Evolutionary conservation across 768 basidiomycete genomes (phyloP).

Genomic region (Phaffia australis): DNA sequence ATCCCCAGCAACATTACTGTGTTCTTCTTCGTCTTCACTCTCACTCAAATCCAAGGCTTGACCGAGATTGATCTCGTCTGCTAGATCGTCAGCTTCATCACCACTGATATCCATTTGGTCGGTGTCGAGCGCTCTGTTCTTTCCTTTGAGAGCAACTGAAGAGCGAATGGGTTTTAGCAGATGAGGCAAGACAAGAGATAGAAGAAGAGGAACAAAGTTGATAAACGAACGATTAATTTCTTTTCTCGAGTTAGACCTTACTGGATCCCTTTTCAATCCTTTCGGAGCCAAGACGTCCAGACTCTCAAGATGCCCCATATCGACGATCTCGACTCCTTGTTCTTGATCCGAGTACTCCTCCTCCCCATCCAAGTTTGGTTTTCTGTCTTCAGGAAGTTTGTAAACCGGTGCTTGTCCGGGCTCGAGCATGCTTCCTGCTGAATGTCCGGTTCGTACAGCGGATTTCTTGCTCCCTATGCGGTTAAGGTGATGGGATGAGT

Average conservation of each 20-base stretch:
- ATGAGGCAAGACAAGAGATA: not conserved
- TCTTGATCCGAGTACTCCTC: conserved; percentile 26
- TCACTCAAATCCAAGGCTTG: conserved; percentile 22
- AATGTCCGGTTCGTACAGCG: conserved; percentile 15
- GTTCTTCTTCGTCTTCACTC: conserved; percentile 17
- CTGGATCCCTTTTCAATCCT: conserved; percentile 11
- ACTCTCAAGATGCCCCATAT: conserved; percentile 22
- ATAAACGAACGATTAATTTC: no score
- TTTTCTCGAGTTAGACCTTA: not conserved
- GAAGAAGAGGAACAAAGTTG: not conserved
- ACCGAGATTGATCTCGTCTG: conserved; percentile 9
- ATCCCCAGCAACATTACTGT: conserved; percentile 21
- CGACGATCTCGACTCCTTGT: conserved; percentile 24
- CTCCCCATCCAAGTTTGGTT: conserved; percentile 12
- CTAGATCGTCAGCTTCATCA: not conserved
- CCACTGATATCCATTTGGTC: no score
- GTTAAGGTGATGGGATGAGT: not conserved
- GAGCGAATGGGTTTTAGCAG: no score
- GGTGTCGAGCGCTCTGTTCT: no score
- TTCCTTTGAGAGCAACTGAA: no score
- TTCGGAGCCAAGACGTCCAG: conserved; percentile 24
- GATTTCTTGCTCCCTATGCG: not conserved
- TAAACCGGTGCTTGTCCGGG: not conserved
- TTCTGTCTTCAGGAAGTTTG: conserved; percentile 24
- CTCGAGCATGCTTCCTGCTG: not conserved